A percentile compares a stretch with the other conserved stretches of the same genome.
Evolutionary conservation across 2,329 filamentous ascomycete genomes (phyloP).

Genomic region (Ploettnerulaceae sp.): DNA sequence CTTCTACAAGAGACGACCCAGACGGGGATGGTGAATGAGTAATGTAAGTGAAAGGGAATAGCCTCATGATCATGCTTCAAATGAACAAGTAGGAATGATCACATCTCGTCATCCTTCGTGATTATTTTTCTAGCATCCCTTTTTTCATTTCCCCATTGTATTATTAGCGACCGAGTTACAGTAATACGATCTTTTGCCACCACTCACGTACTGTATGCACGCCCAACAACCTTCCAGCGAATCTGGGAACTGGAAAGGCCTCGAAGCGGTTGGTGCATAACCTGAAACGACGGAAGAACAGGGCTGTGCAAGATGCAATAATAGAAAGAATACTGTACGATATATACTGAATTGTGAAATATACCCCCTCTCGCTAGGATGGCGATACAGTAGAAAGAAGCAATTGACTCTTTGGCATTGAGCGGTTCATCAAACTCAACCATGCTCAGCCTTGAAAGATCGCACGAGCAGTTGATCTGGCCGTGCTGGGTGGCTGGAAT

Average conservation of each 20-base stretch:
- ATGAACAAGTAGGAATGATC: no score
- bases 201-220: conserved; percentile 8
- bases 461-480: not conserved
- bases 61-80: no score
- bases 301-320: conserved; percentile 9
- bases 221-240: conserved; percentile 3
- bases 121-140: no score
- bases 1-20: no score
- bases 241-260: conserved; percentile 3
- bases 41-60: no score
- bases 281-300: conserved; percentile 12
- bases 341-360: conserved; percentile 1
- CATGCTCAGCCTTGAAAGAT: conserved; percentile 4
- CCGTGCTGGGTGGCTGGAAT: conserved; percentile 9
- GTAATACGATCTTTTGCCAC: no score
- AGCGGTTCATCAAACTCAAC: conserved; percentile 18
- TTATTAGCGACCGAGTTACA: no score
- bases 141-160: no score
- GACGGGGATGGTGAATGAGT: no score
- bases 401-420: conserved; percentile 9
- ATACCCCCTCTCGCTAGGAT: not conserved
- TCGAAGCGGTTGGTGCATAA: conserved; percentile 16
- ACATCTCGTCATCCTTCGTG: no score
- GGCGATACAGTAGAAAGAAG: conserved; percentile 9
- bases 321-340: not conserved